phyloP scores from a whole-genome alignment of 495 filamentous ascomycete genomes.

The Aspergillus indologenus region DNA sequence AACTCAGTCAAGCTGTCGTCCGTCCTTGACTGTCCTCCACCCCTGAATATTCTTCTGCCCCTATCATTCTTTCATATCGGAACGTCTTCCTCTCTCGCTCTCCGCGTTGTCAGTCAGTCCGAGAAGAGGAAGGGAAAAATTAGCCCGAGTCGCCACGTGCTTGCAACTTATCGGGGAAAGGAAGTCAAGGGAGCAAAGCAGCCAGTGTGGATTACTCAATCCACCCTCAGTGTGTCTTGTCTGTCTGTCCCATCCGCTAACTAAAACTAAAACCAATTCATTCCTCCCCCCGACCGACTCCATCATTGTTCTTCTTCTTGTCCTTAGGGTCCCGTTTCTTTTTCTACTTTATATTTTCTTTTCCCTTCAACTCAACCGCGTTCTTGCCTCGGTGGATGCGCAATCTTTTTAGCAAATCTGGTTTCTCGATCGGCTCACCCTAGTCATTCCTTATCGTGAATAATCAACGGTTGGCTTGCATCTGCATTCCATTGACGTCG shows the following conservation, averaged over 20 bases:
- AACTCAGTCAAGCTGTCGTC: not conserved
- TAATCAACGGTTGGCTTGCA: conserved; percentile 1
- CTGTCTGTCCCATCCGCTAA: too few species aligned
- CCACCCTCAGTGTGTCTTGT: not conserved
- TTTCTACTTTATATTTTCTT: conserved; percentile 11
- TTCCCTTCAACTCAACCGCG: not conserved
- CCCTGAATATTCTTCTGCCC: not conserved
- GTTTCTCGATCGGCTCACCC: conserved; percentile 10
- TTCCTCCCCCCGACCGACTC: too few species aligned
- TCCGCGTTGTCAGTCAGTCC: too few species aligned
- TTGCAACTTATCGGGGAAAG: not conserved
- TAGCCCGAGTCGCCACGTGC: conserved; percentile 10
- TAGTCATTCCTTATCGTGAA: conserved; percentile 18
- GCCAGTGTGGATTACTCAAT: not conserved
- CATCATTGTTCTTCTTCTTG: not conserved
- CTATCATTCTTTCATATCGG: conserved; percentile 4
- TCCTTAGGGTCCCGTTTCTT: not conserved
- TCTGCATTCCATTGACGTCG: conserved; percentile 6
- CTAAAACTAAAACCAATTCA: not conserved
- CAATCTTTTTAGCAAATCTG: conserved; percentile 1
- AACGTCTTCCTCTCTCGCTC: not conserved
- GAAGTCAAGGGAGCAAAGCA: too few species aligned
- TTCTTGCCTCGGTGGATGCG: too few species aligned
- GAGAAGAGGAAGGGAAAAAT: not conserved
- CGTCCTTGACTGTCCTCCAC: too few species aligned